A percentile compares a stretch with the other conserved stretches of the same genome.
Evolutionary conservation across 805 yeast genomes (phyloP).

Genomic region (Kodamaea restingae): DNA sequence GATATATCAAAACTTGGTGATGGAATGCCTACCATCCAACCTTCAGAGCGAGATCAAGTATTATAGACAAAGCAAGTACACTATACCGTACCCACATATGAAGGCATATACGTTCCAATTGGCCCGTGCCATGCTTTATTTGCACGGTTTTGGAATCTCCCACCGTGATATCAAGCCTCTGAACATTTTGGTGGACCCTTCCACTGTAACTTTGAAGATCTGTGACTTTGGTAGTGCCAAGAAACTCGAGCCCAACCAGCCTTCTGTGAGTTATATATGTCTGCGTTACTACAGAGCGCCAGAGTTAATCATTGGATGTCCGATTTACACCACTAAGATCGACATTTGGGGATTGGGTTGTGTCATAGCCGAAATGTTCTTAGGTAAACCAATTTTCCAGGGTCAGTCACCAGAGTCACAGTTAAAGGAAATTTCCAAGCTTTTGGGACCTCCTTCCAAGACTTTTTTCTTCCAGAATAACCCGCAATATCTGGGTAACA

Average conservation of each 20-base stretch:
- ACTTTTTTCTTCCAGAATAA: slow-evolving; percentile 70
- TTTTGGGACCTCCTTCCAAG: slow-evolving; percentile 80
- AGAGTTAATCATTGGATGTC: slow-evolving; percentile 87
- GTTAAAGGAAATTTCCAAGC: slow-evolving; percentile 82
- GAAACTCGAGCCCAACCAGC: slow-evolving; percentile 69
- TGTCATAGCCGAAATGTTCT: slow-evolving; percentile 88
- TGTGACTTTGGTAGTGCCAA: slow-evolving; percentile 88
- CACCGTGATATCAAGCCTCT: slow-evolving; percentile 86
- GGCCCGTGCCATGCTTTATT: slow-evolving; percentile 77
- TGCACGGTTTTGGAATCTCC: slow-evolving; percentile 75
- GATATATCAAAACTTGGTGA: slow-evolving; percentile 74
- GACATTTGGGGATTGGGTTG: slow-evolving; percentile 99
- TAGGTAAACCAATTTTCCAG: slow-evolving; percentile 93
- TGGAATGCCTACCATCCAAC: slow-evolving; percentile 85
- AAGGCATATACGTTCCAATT: slow-evolving; percentile 76
- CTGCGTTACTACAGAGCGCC: slow-evolving; percentile 96
- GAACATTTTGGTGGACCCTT: slow-evolving; percentile 72
- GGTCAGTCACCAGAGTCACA: slow-evolving; percentile 89
- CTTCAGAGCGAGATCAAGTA: slow-evolving; percentile 71
- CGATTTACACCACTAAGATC: slow-evolving; percentile 81
- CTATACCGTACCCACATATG: slow-evolving; percentile 68
- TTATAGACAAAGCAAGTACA: slow-evolving; percentile 55
- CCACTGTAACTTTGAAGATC: slow-evolving; percentile 60
- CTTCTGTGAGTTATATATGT: slow-evolving; percentile 93
- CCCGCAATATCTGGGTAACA: slow-evolving; percentile 71